phyloP scores from a whole-genome alignment of 805 yeast genomes.

The Jamesozyma gamospora region DNA sequence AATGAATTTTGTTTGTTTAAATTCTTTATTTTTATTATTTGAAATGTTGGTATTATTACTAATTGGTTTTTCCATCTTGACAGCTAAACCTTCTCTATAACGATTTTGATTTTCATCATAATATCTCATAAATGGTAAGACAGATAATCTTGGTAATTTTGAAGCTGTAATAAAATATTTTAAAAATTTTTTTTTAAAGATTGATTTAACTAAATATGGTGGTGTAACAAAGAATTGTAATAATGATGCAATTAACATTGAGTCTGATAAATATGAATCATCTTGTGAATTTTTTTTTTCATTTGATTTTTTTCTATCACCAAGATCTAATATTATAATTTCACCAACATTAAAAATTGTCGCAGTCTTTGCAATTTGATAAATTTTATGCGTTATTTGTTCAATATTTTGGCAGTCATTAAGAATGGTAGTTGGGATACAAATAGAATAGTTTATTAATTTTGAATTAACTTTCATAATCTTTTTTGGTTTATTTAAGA shows the following conservation, averaged over 20 bases:
- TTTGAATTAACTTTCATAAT: conserved; percentile 12
- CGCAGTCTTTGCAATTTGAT: conserved; percentile 72
- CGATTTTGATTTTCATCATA: conserved; percentile 30
- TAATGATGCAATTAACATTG: conserved; percentile 53
- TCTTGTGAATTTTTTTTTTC: conserved; percentile 6
- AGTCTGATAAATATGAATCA: conserved; percentile 21
- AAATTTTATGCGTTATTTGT: conserved; percentile 63
- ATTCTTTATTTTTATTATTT: conserved; percentile 31
- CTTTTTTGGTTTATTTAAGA: conserved; percentile 11
- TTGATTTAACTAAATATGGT: conserved; percentile 57
- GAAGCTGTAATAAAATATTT: conserved; percentile 52
- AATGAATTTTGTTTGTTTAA: conserved; percentile 58
- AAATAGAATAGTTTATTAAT: conserved; percentile 41
- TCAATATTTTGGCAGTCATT: conserved; percentile 54
- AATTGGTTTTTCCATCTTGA: conserved; percentile 32
- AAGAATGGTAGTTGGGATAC: conserved; percentile 64
- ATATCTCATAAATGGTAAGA: conserved; percentile 61
- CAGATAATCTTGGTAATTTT: conserved; percentile 59
- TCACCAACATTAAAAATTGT: conserved; percentile 64
- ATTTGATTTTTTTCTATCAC: conserved; percentile 19
- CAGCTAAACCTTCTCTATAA: conserved; percentile 52
- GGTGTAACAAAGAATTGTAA: conserved; percentile 81
- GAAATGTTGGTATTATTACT: neutral
- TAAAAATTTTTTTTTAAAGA: conserved; percentile 42
- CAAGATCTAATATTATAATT: conserved; percentile 55